phyloP scores from a whole-genome alignment of 768 basidiomycete species.

The Pholiota microspora region DNA sequence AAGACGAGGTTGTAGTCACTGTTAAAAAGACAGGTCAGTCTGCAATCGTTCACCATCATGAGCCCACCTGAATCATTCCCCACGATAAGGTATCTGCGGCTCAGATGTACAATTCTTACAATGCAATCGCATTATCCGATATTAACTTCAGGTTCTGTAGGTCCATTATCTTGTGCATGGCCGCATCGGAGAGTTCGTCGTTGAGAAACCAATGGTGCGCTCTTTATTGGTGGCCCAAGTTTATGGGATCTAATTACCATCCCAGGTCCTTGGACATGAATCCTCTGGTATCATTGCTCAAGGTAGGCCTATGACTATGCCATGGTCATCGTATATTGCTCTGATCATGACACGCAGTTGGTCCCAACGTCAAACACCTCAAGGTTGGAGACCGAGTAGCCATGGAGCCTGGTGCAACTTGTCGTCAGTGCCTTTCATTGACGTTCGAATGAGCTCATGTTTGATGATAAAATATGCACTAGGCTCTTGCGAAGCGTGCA shows the following conservation, averaged over 20 bases:
- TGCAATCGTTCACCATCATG: constrained; percentile 1
- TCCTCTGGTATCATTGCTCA: constrained; percentile 77
- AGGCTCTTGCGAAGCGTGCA: constrained; percentile 78
- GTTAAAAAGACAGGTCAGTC: constrained; percentile 86
- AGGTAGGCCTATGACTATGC: constrained; percentile 36
- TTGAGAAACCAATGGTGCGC: constrained; percentile 74
- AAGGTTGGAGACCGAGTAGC: constrained; percentile 87
- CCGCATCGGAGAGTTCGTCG: constrained; percentile 76
- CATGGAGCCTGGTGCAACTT: constrained; percentile 88
- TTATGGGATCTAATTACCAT: not conserved
- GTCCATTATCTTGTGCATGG: constrained; percentile 81
- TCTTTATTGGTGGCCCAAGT: not conserved
- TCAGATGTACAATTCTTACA: constrained; percentile 60
- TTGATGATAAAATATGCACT: not conserved
- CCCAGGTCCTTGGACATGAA: constrained; percentile 88
- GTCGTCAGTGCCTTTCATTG: constrained; percentile 42
- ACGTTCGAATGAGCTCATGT: not conserved
- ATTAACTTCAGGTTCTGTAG: constrained; percentile 29
- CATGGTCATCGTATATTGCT: not conserved
- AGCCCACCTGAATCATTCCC: not conserved
- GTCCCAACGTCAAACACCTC: constrained; percentile 70
- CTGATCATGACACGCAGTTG: constrained; percentile 45
- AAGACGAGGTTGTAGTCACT: constrained; percentile 80
- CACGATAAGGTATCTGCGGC: constrained; percentile 75
- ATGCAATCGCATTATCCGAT: not conserved